Conservation (phyloP, 2,329 filamentous ascomycete species). For the Microdochium paspali region DNA sequence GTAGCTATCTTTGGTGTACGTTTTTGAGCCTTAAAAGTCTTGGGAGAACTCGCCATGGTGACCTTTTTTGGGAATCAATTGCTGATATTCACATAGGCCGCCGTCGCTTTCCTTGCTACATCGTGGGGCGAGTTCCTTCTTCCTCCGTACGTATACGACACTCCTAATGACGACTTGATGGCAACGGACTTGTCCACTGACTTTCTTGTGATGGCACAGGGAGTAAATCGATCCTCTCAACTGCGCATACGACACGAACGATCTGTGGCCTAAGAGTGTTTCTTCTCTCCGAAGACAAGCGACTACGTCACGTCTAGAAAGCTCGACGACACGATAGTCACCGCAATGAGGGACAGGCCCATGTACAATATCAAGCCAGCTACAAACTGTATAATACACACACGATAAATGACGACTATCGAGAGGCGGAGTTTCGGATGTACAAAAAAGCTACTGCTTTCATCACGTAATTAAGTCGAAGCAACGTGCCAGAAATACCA, state of each 20-base stretch:
- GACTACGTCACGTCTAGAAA: background rate
- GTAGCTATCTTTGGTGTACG: slow-evolving; percentile 60
- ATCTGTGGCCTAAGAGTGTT: too few relatives aligned
- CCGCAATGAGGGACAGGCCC: background rate
- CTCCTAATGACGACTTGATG: background rate
- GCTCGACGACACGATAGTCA: background rate
- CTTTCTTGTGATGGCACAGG: too few relatives aligned
- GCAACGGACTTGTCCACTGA: too few relatives aligned
- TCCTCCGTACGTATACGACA: slow-evolving; percentile 43
- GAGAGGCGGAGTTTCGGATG: background rate
- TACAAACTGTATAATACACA: background rate
- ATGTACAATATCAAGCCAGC: background rate
- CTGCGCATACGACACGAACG: too few relatives aligned
- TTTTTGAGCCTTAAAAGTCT: too few relatives aligned
- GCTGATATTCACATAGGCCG: slow-evolving; percentile 33
- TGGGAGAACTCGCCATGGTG: too few relatives aligned
- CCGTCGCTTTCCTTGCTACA: slow-evolving; percentile 58
- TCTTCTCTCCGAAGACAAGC: too few relatives aligned
- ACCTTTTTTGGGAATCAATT: background rate
- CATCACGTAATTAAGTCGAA: too few relatives aligned
- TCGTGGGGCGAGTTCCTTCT: slow-evolving; percentile 59
- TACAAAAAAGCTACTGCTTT: too few relatives aligned
- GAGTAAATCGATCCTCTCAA: too few relatives aligned
- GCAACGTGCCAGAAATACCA: too few relatives aligned
- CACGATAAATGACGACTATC: background rate